Conservation (phyloP, 2,329 filamentous ascomycete species). For the Fusarium illudens region DNA sequence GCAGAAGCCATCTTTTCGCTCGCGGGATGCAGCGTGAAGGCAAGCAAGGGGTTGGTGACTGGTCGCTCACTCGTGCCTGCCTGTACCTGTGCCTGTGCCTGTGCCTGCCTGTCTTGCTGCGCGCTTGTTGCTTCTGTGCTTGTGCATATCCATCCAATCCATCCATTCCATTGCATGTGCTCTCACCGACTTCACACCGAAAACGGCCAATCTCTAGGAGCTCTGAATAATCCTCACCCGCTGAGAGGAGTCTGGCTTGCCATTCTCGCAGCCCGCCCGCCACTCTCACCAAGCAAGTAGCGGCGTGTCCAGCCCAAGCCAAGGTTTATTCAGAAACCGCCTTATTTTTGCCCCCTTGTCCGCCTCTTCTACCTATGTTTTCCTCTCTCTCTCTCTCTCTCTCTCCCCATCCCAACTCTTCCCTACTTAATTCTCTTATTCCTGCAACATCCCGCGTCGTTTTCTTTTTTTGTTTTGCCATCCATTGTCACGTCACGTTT, state of each 20-base stretch:
- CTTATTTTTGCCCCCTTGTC: constrained; percentile 11
- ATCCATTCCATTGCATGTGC: constrained; percentile 6
- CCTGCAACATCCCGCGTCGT: background rate
- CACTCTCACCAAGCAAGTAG: constrained; percentile 20
- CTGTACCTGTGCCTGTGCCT: constrained; percentile 27
- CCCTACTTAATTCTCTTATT: background rate
- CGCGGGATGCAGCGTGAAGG: background rate
- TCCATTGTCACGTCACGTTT: constrained; percentile 21
- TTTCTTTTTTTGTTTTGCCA: constrained; percentile 8
- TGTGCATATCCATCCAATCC: constrained; percentile 31
- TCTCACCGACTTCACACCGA: constrained; percentile 47
- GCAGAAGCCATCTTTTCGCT: constrained; percentile 10
- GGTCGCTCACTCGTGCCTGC: constrained; percentile 11
- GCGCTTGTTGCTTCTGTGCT: constrained; percentile 1
- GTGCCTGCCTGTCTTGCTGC: background rate
- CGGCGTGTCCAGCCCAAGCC: background rate
- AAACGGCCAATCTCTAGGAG: constrained; percentile 27
- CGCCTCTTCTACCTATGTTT: constrained; percentile 3
- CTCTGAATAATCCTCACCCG: background rate
- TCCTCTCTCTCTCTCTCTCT: background rate
- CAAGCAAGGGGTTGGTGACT: constrained; percentile 1
- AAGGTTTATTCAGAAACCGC: constrained; percentile 17
- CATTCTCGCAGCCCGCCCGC: constrained; percentile 16
- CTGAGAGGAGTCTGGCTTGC: background rate
- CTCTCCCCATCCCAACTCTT: background rate